Evolutionary conservation across 768 basidiomycete genomes (phyloP), one percentile per base, ranked within the genome.

Genomic region (Collybia mongolica): DNA sequence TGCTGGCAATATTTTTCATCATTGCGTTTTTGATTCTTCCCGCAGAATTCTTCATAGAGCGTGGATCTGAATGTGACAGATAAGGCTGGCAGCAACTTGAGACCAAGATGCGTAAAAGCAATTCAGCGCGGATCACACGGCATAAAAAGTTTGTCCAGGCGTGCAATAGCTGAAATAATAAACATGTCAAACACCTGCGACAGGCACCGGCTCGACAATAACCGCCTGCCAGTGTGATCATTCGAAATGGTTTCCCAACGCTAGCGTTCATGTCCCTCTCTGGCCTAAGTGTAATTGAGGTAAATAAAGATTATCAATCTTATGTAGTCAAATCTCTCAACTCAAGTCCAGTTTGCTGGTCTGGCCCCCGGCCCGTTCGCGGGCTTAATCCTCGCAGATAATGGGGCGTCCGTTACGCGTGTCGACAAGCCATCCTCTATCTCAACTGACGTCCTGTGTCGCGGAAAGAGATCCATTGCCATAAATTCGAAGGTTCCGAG

Each of bases 311-410:
- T 22, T 28, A 8, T 36, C 32, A n/a, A 35, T 32, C 12, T 15
- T 41, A 11, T 14, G n/a, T 19, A 15, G n/a, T 35, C 17, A 29
- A 14, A 37, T 0, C 5, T 32, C 26, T 38, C 41, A 44, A 35
- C 18, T 52, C 18, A 5, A 18, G 20, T 41, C 12, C 55, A 92
- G 87, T 90, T 92, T 60, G 90, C 84, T 22, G 90, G 90, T 24
- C 75, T 93, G 22, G 90, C 90, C 3, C 90, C 90, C 1, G 90
- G 81, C 0, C 90, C 90, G 0, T 92, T 89, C 56, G 82, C 88
- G 7, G 88, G 88, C 23, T 75, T 92, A 38, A 62, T 92, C 39
- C 76, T 93, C 28, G 83, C 89, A 1, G 90, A 92, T 66, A 83
- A 86, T 57, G 90, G 90, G 3, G 90, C 90, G 29, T 77, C 76